Evolutionary conservation across 2,329 filamentous ascomycete species (phyloP).

Genomic region (Aspergillus clavatus): DNA sequence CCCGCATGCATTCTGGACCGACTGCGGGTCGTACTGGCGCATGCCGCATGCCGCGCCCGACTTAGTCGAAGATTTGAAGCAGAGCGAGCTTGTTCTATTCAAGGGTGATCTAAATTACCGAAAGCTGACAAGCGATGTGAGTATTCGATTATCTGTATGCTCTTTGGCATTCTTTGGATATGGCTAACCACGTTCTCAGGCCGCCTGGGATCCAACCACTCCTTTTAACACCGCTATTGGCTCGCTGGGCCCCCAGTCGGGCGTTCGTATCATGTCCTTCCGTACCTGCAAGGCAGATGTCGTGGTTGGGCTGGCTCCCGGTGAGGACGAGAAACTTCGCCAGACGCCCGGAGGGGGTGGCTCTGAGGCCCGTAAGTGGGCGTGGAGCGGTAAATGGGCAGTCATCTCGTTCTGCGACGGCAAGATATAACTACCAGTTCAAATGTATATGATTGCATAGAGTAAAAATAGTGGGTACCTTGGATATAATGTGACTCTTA

Average conservation of each 20-base stretch:
- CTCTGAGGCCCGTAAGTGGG: conserved; percentile 72
- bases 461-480: too few species aligned
- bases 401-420: conserved; percentile 81
- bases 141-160: conserved; percentile 29
- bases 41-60: conserved; percentile 64
- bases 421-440: conserved; percentile 40
- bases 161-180: background rate
- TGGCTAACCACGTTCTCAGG: conserved; percentile 46
- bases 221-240: conserved; percentile 81
- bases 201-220: conserved; percentile 79
- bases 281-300: conserved; percentile 96
- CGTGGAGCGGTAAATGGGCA: conserved; percentile 94
- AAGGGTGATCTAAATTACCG: conserved; percentile 97
- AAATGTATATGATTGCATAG: background rate
- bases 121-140: conserved; percentile 83
- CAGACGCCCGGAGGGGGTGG: conserved; percentile 66
- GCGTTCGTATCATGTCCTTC: conserved; percentile 77
- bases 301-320: conserved; percentile 77
- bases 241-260: conserved; percentile 74
- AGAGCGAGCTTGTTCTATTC: conserved; percentile 85
- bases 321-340: conserved; percentile 76
- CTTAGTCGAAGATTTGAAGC: conserved; percentile 71
- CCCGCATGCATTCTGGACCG: conserved; percentile 88
- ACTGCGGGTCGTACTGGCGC: conserved; percentile 81
- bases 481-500: too few species aligned